Evolutionary conservation across 257 asterid genomes (phyloP).

Genomic region (Pogostemon cablin): DNA sequence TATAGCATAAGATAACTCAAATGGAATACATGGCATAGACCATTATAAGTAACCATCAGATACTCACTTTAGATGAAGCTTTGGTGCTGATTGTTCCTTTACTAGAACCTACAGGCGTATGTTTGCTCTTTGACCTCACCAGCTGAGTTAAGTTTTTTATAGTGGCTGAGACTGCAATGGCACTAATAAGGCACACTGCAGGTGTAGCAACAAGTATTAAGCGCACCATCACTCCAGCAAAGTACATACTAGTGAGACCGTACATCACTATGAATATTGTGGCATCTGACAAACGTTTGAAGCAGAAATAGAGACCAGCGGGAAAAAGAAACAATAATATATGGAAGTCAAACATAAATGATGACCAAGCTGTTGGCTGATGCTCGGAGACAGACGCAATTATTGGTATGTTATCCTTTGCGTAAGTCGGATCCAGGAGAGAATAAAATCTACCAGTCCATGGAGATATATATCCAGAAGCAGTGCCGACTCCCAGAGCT

Average conservation of each 20-base stretch:
- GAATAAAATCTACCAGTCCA: constrained; percentile 99
- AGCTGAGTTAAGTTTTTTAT: constrained; percentile 85
- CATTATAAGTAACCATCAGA: constrained; percentile 18
- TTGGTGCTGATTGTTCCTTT: constrained; percentile 74
- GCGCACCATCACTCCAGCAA: constrained; percentile 99
- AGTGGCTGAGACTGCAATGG: constrained; percentile 98
- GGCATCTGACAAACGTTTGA: constrained; percentile 95
- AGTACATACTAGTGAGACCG: constrained; percentile 98
- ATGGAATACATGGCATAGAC: constrained; percentile 24
- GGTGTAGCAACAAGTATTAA: constrained; percentile 98
- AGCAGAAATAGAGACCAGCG: constrained; percentile 98
- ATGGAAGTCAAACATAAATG: constrained; percentile 98
- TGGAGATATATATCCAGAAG: constrained; percentile 96
- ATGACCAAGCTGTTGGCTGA: constrained; percentile 99
- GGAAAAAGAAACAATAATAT: constrained; percentile 87
- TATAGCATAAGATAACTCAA: constrained; percentile 5
- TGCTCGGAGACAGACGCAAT: constrained; percentile 99
- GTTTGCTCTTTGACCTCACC: constrained; percentile 75
- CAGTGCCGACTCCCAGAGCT: constrained; percentile 94
- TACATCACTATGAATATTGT: constrained; percentile 95
- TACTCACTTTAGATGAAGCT: constrained; percentile 79
- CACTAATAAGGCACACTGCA: constrained; percentile 96
- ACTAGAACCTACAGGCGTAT: constrained; percentile 52
- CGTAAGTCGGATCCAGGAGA: constrained; percentile 94
- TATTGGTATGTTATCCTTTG: constrained; percentile 97